Evolutionary conservation across 805 yeast genomes (phyloP), one percentile per base, ranked within the genome.

Genomic region (Starmerella tilneyi): DNA sequence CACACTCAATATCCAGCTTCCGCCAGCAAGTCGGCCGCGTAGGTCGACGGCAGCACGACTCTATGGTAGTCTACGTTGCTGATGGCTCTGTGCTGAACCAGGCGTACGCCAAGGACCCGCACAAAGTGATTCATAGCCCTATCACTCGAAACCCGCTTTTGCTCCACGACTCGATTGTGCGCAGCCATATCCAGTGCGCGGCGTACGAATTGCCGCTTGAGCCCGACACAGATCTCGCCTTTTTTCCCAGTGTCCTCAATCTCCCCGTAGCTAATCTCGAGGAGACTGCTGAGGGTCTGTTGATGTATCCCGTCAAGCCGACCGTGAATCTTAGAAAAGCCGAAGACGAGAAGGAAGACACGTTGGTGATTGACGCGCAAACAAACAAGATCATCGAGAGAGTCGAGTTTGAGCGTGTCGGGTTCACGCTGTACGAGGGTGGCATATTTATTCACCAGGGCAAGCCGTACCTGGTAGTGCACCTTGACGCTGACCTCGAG

Each of bases 21-120:
- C 84, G 88, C 55, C 99, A 92, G 63, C 98, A 92, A 59, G 81
- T 92, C 67, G 99, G 99, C 29, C 72, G 99, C 58, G 97, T 96
- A 0, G 99, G 99, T 15, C 71, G 99, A 60, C 76, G 95, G 52
- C 75, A 73, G 43, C 52, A 49, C 5, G 96, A 92, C 39, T 84
- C 96, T 4, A 63, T 92, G 58, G 89, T 96, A 0, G 65, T 92
- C 3, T 76, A 82, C 43, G 84, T 92, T 11, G 92, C 88, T 1
- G 81, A 92, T 29, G 67, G 67, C 4, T 75, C 78, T 21, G 94
- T 96, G 0, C 76, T 85, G 1, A 95, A 89, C 62, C 94, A 85
- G 56, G 79, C 81, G 59, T 89, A 81, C 59, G 76, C 84, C 64
- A 69, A 71, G 7, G 76, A 84, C 57, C 81, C 89, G 0, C 74